Percentiles rank a stretch among this genome's conserved stretches.
Conservation (phyloP, 2,329 filamentous ascomycete species). For the Lasiodiplodia citricola region DNA sequence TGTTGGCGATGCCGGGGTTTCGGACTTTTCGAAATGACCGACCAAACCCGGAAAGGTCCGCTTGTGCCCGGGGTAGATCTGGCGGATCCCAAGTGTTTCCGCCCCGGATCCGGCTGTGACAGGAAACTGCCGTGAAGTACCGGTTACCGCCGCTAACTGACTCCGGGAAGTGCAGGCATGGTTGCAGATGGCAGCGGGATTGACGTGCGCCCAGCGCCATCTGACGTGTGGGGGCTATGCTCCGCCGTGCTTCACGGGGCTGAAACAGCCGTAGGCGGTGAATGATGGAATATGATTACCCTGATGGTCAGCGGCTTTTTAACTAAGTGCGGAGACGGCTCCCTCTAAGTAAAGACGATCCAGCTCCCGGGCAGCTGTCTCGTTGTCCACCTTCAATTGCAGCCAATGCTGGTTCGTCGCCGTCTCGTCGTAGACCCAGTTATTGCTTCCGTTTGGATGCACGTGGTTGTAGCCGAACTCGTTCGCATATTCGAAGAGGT, state of each 20-base stretch:
- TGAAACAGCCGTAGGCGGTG: neutral
- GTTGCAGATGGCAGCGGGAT: neutral
- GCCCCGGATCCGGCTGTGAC: neutral
- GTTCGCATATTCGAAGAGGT: conserved; percentile 47
- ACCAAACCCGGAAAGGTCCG: neutral
- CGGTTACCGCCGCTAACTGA: neutral
- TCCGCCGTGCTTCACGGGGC: neutral
- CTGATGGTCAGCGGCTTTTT: conserved; percentile 7
- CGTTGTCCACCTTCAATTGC: conserved; percentile 40
- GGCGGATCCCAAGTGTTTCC: neutral
- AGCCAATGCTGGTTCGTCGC: conserved; percentile 50
- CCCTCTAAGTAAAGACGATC: conserved; percentile 39
- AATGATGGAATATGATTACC: neutral
- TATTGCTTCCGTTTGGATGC: conserved; percentile 48
- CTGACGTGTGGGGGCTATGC: neutral
- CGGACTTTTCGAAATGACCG: conserved; percentile 9
- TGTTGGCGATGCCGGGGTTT: neutral
- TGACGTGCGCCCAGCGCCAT: neutral
- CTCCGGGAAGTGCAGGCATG: conserved; percentile 7
- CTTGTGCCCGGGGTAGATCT: neutral
- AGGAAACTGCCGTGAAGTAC: neutral
- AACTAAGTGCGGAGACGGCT: conserved; percentile 26
- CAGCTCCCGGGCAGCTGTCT: conserved; percentile 37
- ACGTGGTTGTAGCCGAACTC: conserved; percentile 50
- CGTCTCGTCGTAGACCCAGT: conserved; percentile 48